Percentiles rank a stretch among this genome's conserved stretches.
These are phyloP conservation scores for Saccharum spontaneum DNA, from an alignment of 176 grass and related monocot species.

Conservation along the genomic window DNA sequence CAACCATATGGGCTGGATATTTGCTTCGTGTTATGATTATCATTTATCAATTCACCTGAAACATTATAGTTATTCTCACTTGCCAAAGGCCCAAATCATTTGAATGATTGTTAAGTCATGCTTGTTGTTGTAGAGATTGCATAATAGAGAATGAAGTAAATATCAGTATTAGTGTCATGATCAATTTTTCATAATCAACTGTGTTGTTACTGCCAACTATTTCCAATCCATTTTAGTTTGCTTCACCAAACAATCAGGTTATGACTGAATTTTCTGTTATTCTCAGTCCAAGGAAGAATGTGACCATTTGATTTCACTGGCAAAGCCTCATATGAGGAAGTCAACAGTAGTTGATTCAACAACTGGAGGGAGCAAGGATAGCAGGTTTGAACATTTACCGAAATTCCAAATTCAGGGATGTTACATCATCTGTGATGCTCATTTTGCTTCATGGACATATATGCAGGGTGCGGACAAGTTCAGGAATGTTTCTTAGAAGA, in stretches of 20 bases:
- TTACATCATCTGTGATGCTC: background rate
- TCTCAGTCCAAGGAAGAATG: conserved; percentile 97
- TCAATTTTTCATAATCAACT: background rate
- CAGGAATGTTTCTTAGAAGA: conserved; percentile 96
- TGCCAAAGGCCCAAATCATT: background rate
- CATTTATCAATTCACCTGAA: background rate
- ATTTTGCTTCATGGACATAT: conserved; percentile 11
- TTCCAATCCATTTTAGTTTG: conserved; percentile 12
- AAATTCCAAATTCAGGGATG: conserved; percentile 17
- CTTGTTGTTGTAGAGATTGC: background rate
- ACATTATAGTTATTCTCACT: background rate
- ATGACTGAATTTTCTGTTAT: conserved; percentile 33
- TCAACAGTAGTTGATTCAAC: conserved; percentile 88
- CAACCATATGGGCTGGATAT: background rate
- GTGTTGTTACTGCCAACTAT: conserved; percentile 5
- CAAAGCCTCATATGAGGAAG: conserved; percentile 86
- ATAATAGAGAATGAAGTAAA: conserved; percentile 18
- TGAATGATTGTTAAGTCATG: background rate
- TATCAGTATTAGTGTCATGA: background rate
- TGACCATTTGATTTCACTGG: conserved; percentile 79
- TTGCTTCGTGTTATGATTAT: background rate
- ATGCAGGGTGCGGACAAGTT: conserved; percentile 88
- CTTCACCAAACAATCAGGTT: background rate
- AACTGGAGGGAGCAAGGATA: conserved; percentile 85
- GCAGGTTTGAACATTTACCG: conserved; percentile 59